Evolutionary conservation across 2,329 filamentous ascomycete species (phyloP).

Genomic region (Trichoderma atrobrunneum): DNA sequence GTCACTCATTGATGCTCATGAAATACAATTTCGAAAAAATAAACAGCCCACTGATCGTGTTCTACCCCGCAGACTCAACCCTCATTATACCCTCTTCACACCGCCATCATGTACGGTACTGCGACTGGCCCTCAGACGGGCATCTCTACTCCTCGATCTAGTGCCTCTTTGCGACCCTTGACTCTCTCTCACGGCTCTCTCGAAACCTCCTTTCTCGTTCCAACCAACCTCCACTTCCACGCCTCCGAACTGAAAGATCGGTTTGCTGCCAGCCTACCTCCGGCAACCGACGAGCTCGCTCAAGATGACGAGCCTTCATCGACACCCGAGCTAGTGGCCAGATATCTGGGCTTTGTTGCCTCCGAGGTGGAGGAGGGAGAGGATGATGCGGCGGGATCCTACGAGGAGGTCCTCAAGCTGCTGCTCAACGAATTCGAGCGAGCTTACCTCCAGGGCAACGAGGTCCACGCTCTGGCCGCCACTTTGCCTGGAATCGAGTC

Average conservation of each 20-base stretch:
- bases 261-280: slow-evolving; percentile 80
- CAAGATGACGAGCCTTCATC: slow-evolving; percentile 99
- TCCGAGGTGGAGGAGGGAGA: slow-evolving; percentile 88
- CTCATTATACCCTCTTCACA: slow-evolving; percentile 24
- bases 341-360: slow-evolving; percentile 89
- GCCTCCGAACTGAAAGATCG: slow-evolving; percentile 90
- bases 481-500: slow-evolving; percentile 82
- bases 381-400: slow-evolving; percentile 82
- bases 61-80: slow-evolving; percentile 18
- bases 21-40: background rate
- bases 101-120: slow-evolving; percentile 77
- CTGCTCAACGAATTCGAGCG: slow-evolving; percentile 95
- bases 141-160: slow-evolving; percentile 93
- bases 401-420: slow-evolving; percentile 88
- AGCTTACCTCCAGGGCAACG: slow-evolving; percentile 89
- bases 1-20: background rate
- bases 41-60: background rate
- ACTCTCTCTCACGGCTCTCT: slow-evolving; percentile 90
- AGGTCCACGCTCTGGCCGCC: slow-evolving; percentile 87
- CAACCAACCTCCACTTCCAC: slow-evolving; percentile 93
- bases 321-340: slow-evolving; percentile 82
- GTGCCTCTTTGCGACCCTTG: slow-evolving; percentile 85
- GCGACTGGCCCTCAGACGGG: slow-evolving; percentile 85
- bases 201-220: slow-evolving; percentile 93
- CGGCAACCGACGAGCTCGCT: slow-evolving; percentile 93